Base-by-base conservation (phyloP, 805 yeast genomes). In the Cyberlindnera amylophila region DNA sequence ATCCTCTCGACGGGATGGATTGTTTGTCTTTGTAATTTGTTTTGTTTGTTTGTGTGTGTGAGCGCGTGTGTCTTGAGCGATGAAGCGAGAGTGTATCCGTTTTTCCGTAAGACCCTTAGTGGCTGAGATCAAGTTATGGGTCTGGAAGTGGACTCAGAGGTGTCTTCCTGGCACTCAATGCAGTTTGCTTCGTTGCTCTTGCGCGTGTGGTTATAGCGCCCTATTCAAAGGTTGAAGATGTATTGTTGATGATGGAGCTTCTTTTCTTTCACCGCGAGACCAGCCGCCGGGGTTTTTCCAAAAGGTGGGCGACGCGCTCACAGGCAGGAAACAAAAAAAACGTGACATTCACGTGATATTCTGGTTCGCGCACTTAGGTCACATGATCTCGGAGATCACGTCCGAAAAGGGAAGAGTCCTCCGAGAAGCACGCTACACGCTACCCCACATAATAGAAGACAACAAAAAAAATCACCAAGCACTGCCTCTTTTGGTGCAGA, bases 291-390 rank as follows among this genome's bases (percentile, higher is more conserved):
- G 30, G 8, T 29, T 37, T 37, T 37, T 31, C 34, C n/a, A n/a
- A n/a, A 21, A 21, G 19, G 34, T 31, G 44, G 32, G 30, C 27
- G 30, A 23, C 26, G 23, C 17, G 26, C 9, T 4, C 14, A 15
- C 16, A 9, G 11, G 16, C n/a, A 45, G 43, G n/a, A 32, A 14
- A 3, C 2, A 3, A 16, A 10, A 3, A 17, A 27, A 45, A 46
- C 55, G 52, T 52, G 55, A 52, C 8, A 18, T n/a, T 45, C 55
- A 52, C 49, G 50, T 52, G 56, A 35, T 9, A 11, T 9, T 15
- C 14, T 17, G n/a, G 18, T 4, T 11, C 6, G 9, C 9, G 24
- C 24, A 21, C 9, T 21, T 9, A 6, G 9, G 24, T 21, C 24
- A 21, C 24, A 21, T 21, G 24, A 21, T 9, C 24, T 21, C 24